Evolutionary conservation across 495 filamentous ascomycete genomes (phyloP), one percentile per base, ranked within the genome.

Genomic region (Cladorrhinum samala): DNA sequence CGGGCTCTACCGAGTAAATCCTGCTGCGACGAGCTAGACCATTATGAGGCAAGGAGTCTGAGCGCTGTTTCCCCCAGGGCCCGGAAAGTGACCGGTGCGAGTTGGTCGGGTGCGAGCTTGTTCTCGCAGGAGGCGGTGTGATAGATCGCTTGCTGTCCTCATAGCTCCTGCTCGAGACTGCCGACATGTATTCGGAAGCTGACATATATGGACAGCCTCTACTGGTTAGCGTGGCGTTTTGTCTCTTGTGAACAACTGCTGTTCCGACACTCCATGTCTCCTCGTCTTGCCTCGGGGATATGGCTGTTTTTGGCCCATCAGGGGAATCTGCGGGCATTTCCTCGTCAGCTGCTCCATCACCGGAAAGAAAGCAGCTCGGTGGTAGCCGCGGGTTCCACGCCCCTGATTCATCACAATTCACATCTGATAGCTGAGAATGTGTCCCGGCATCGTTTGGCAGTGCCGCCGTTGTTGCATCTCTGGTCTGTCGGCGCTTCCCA

Each of bases 1-100:
- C 57, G 2, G 59, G 47, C 30, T 67, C 61, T 16, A 61, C 47
- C 9, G 67, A 67, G 46, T 49, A 60, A 25, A 39, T 51, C 47
- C 54, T 60, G 46, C 44, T 53, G 14, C 48, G 54, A 3, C 37
- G 50, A 24, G 45, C 19, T 20, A 53, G 39, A 11, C 20, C 37
- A 16, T 36, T 55, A 39, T 43, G 23, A 1, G 46, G 30, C 21
- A 42, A 49, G 1, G 56, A 45, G 33, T 48, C 20, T 11, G 53
- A 45, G n/a, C 49, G 43, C 36, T 27, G 43, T 41, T 19, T 52
- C 27, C 16, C 13, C 14, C 19, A 47, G 33, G 39, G 53, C 16
- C 27, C 48, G 23, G 40, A 54, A n/a, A 23, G 18, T 8, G 50
- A 54, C 16, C 41, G 38, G 19, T 47, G 50, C 16, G 45, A 37